Conservation (phyloP, 306 rosid genomes). For the Fragaria nilgerrensis region DNA sequence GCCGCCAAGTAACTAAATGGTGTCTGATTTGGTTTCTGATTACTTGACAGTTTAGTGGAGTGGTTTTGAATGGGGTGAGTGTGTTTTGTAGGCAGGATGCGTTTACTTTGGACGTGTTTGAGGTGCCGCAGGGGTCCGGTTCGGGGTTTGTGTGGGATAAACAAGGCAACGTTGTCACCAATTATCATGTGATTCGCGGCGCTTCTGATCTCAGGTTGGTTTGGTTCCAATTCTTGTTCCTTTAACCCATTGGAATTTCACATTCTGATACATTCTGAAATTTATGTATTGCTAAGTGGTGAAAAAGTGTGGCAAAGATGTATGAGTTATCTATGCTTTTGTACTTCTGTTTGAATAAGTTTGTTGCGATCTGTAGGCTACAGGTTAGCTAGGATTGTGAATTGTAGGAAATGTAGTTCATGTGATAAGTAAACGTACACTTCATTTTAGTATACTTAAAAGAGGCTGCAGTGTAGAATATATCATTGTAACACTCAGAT, state of each 20-base stretch:
- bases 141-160: conserved; percentile 97
- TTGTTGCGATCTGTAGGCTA: neutral
- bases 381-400: neutral
- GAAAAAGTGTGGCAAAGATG: neutral
- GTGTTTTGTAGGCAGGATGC: conserved; percentile 81
- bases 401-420: neutral
- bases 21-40: neutral
- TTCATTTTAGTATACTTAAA: neutral
- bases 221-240: neutral
- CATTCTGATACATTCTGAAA: neutral
- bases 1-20: conserved; percentile 49
- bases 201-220: conserved; percentile 96
- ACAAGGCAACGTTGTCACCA: conserved; percentile 81
- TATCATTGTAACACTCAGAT: neutral
- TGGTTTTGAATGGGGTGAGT: neutral
- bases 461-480: neutral
- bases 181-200: conserved; percentile 96
- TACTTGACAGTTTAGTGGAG: neutral
- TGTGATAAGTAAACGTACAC: neutral
- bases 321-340: neutral
- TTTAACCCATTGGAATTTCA: neutral
- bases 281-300: neutral
- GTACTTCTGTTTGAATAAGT: neutral
- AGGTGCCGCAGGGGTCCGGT: conserved; percentile 98
- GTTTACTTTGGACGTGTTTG: conserved; percentile 88